Evolutionary conservation across 1,139 yeast species (phyloP).

Genomic region (Suhomyces wounanorum): DNA sequence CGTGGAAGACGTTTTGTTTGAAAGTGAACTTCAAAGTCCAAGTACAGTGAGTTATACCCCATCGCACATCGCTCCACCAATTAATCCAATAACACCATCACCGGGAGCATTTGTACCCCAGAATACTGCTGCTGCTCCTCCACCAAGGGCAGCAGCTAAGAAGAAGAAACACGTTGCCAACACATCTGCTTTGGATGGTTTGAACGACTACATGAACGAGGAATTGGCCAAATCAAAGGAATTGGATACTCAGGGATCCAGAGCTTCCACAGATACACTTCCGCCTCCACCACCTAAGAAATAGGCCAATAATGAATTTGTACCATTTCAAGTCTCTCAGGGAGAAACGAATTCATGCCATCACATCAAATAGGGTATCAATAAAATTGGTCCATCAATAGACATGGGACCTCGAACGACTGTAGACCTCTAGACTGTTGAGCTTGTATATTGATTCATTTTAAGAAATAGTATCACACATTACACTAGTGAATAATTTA

Average conservation of each 20-base stretch:
- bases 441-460: too few species aligned
- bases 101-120: conserved; percentile 10
- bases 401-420: background rate
- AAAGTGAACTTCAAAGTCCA: conserved; percentile 16
- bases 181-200: conserved; percentile 28
- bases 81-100: conserved; percentile 17
- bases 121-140: conserved; percentile 22
- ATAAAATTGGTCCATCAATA: background rate
- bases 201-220: conserved; percentile 48
- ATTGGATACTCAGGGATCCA: conserved; percentile 25
- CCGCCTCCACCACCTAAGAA: conserved; percentile 34
- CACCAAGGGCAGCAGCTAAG: conserved; percentile 25
- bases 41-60: background rate
- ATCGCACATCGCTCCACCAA: conserved; percentile 15
- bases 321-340: too few species aligned
- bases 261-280: conserved; percentile 24
- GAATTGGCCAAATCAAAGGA: conserved; percentile 48
- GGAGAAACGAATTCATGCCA: background rate
- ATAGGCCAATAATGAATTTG: background rate
- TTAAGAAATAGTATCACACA: too few species aligned
- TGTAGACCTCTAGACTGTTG: background rate
- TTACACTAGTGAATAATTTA: too few species aligned
- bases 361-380: background rate
- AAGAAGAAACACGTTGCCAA: conserved; percentile 36
- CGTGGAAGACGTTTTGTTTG: conserved; percentile 43